Evolutionary conservation across 108 stramenopile genomes (phyloP), one percentile per base, ranked within the genome.

Genomic region (Nitzschia inconspicua): DNA sequence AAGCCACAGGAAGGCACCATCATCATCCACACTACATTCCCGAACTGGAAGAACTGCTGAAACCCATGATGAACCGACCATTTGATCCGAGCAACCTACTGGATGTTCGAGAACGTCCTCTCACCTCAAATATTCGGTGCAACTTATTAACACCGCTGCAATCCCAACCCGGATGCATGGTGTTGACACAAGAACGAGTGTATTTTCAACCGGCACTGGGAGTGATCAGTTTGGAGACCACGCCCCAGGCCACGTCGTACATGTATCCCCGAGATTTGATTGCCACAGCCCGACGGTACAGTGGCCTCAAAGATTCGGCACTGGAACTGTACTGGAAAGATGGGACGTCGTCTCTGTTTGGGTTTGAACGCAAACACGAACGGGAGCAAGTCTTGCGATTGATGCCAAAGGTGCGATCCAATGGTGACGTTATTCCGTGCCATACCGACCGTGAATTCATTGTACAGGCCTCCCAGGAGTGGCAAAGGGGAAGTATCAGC

Each of bases 371-470:
- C 0, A 70, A 66, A 16, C 70, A 68, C 42, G 79, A 84, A 31
- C 79, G 91, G 58, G 91, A 93, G 60, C 75, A 82, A 58, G 70
- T 93, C 16, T 40, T 93, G 46, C 70, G 68, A 11, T 43, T 84
- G 13, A 29, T 93, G 41, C 81, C 85, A 0, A 57, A 55, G 23
- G 44, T 66, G 40, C 6, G 34, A 22, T 19, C 23, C 34, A 49
- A 29, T 23, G 27, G 20, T 3, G 51, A 44, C 37, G 52, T 68
- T 43, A 67, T 65, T 19, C 78, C 73, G 14, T 93, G 86, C 41
- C 77, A 76, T 20, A 93, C 91, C 18, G 88, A 93, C 72, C 74
- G 85, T 67, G 70, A 68, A 20, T 89, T 93, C 71, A 65, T 93
- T 9, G 65, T 80, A 10, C 70, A 79, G 39, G 91, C 77, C 11